Conservation (phyloP, 164 flowering plant genomes). For the Vitis rotundifolia region DNA sequence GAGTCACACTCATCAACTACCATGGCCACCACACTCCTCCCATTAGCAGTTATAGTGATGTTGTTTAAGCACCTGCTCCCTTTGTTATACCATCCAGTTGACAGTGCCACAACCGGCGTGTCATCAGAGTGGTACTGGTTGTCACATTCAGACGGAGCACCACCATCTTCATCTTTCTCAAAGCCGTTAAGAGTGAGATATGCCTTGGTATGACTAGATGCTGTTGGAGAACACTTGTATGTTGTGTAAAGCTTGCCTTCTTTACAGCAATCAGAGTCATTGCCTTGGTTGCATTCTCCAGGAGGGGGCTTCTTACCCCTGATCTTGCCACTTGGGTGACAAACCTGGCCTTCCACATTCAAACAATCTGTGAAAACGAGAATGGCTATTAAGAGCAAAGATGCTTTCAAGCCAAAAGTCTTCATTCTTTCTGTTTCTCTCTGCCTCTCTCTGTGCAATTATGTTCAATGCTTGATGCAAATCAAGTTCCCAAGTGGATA, state of each 20-base stretch:
- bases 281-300: slow-evolving; percentile 4
- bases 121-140: too few relatives aligned
- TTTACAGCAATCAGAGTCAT: slow-evolving; percentile 8
- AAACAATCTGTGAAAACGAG: neutral
- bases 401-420: neutral
- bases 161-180: neutral
- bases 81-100: slow-evolving; percentile 22
- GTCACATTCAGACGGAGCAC: slow-evolving; percentile 6
- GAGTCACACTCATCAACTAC: too few relatives aligned
- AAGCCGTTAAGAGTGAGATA: slow-evolving; percentile 6
- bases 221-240: slow-evolving; percentile 7
- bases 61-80: slow-evolving; percentile 12
- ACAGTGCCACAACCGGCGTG: slow-evolving; percentile 18
- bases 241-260: slow-evolving; percentile 4
- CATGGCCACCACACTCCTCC: slow-evolving; percentile 9
- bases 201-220: slow-evolving; percentile 1
- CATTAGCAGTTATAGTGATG: slow-evolving; percentile 11
- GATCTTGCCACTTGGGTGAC: slow-evolving; percentile 6
- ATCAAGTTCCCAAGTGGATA: neutral
- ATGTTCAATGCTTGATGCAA: neutral
- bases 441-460: neutral
- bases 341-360: neutral
- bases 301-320: slow-evolving; percentile 7
- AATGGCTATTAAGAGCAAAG: neutral
- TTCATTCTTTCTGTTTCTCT: neutral